Evolutionary conservation across 2,329 filamentous ascomycete species (phyloP).

Genomic region (Ramichloridium luteum): DNA sequence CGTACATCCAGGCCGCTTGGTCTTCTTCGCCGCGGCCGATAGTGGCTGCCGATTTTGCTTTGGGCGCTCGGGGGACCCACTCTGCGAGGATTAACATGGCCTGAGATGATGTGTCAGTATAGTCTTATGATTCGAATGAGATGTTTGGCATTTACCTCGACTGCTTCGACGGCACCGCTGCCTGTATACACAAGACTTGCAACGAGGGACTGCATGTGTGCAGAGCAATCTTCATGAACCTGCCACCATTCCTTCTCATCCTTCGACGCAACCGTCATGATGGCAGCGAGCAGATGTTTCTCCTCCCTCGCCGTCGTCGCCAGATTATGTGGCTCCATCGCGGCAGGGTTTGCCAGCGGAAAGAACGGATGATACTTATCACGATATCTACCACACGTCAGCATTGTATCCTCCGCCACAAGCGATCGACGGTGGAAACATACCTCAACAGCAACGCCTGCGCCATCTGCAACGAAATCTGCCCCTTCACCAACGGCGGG

Average conservation of each 20-base stretch:
- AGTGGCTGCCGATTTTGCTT: constrained; percentile 13
- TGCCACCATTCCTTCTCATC: constrained; percentile 24
- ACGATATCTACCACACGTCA: constrained; percentile 13
- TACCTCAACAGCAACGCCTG: constrained; percentile 17
- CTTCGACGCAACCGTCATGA: constrained; percentile 24
- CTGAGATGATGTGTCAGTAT: background rate
- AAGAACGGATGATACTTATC: constrained; percentile 25
- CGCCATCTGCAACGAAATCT: constrained; percentile 20
- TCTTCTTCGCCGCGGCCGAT: constrained; percentile 25
- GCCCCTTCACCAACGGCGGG: constrained; percentile 19
- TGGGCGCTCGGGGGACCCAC: constrained; percentile 22
- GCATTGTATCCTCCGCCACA: background rate
- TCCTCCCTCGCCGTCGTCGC: constrained; percentile 19
- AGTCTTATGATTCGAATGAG: background rate
- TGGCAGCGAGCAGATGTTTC: constrained; percentile 22
- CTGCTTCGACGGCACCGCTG: constrained; percentile 22
- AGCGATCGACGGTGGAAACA: background rate
- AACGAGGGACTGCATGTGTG: constrained; percentile 24
- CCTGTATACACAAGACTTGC: constrained; percentile 21
- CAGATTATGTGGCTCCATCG: constrained; percentile 20
- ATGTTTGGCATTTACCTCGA: constrained; percentile 11
- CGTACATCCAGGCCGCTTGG: constrained; percentile 25
- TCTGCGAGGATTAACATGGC: constrained; percentile 24
- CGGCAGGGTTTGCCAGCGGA: constrained; percentile 20
- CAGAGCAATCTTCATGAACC: constrained; percentile 21